Conservation (phyloP, 73 alveolate species). For the Uronychia setigera region DNA sequence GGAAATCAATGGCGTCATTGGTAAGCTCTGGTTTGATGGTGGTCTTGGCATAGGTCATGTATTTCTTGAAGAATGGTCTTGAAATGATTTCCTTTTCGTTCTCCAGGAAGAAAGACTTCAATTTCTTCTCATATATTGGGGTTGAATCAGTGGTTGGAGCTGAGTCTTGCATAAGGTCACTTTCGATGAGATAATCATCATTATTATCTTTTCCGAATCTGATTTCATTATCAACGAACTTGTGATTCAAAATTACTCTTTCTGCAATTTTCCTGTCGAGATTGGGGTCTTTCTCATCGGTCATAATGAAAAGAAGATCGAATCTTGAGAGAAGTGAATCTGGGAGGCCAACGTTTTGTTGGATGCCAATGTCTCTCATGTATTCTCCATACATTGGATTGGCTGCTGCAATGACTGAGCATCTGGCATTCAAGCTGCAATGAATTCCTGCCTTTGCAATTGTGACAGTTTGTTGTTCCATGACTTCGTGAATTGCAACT, state of each 20-base stretch:
- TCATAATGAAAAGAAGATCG: constrained; percentile 96
- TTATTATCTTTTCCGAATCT: constrained; percentile 4
- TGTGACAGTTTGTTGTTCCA: constrained; percentile 99
- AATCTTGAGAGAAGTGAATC: constrained; percentile 98
- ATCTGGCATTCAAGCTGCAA: constrained; percentile 98
- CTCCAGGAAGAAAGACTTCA: neutral
- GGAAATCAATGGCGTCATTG: constrained; percentile 77
- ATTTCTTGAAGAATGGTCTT: constrained; percentile 90
- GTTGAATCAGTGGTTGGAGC: constrained; percentile 7
- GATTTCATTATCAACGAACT: constrained; percentile 49
- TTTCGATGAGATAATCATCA: constrained; percentile 27
- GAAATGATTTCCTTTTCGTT: constrained; percentile 64
- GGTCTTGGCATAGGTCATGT: constrained; percentile 92
- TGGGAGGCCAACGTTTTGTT: constrained; percentile 98
- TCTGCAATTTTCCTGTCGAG: constrained; percentile 91
- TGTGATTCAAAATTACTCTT: constrained; percentile 94
- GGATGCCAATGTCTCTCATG: constrained; percentile 81
- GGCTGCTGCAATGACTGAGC: constrained; percentile 99
- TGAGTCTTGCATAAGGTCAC: neutral
- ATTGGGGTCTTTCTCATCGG: constrained; percentile 92
- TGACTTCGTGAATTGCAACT: constrained; percentile 99
- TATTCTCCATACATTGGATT: constrained; percentile 99
- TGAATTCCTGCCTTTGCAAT: constrained; percentile 99
- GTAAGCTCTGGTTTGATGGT: constrained; percentile 77
- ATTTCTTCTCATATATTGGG: constrained; percentile 13